These are phyloP conservation scores for Salix koriyanagi DNA, from an alignment of 345 rosid genomes.

Conservation along the genomic window DNA sequence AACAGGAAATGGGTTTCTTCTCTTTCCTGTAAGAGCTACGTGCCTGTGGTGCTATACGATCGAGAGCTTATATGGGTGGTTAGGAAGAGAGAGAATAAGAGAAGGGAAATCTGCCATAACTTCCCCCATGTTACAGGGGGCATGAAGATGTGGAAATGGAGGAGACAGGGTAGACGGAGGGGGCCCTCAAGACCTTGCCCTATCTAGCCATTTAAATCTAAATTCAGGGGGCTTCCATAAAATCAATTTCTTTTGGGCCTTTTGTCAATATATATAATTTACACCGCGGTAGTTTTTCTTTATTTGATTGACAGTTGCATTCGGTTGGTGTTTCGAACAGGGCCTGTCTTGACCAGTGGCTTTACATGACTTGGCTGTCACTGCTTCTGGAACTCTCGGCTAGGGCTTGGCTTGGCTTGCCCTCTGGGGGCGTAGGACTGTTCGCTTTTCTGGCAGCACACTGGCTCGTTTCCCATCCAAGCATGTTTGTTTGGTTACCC, in stretches of 20 bases:
- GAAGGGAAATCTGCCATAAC: slow-evolving; percentile 42
- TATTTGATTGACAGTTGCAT: slow-evolving; percentile 34
- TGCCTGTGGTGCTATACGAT: slow-evolving; percentile 14
- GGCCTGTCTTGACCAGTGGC: neutral
- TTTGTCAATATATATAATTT: neutral
- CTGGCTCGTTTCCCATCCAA: neutral
- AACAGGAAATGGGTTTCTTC: slow-evolving; percentile 14
- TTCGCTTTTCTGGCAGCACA: neutral
- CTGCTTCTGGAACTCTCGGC: slow-evolving; percentile 1
- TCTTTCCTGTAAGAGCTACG: slow-evolving; percentile 16
- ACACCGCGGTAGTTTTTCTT: neutral
- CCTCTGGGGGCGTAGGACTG: neutral
- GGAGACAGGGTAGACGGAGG: slow-evolving; percentile 47
- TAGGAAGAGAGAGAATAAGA: neutral
- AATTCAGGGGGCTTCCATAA: neutral
- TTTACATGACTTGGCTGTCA: neutral
- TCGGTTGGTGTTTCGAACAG: slow-evolving; percentile 25
- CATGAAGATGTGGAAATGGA: slow-evolving; percentile 35
- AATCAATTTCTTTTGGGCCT: neutral
- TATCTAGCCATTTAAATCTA: slow-evolving; percentile 21
- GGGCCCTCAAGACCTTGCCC: slow-evolving; percentile 26
- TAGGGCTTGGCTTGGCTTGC: neutral
- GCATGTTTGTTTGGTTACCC: neutral
- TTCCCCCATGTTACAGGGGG: slow-evolving; percentile 67
- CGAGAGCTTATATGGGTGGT: slow-evolving; percentile 33